Evolutionary conservation across 257 asterid genomes (phyloP).

Genomic region (Nicotiana benthamiana): DNA sequence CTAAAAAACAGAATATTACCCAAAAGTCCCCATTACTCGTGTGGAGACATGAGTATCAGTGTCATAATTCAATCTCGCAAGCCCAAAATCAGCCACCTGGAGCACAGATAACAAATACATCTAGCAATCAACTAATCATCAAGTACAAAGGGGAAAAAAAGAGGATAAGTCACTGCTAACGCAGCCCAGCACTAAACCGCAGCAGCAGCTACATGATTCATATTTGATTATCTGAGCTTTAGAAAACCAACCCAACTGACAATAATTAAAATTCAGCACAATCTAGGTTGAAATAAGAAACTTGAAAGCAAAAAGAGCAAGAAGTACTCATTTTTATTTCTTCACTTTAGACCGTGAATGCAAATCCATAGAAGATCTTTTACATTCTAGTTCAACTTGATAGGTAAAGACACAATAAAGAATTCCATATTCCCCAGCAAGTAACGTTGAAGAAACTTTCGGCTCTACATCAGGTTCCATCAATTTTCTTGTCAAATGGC

Average conservation of each 20-base stretch:
- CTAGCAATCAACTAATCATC: background rate
- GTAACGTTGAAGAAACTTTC: background rate
- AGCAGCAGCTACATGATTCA: background rate
- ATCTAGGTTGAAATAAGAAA: background rate
- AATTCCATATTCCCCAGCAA: background rate
- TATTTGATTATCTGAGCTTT: background rate
- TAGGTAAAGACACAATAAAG: background rate
- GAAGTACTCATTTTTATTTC: background rate
- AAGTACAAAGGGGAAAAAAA: background rate
- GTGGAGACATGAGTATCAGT: conserved; percentile 89
- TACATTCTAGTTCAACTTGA: background rate
- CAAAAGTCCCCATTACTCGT: conserved; percentile 94
- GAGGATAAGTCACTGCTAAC: background rate
- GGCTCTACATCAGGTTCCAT: background rate
- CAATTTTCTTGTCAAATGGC: background rate
- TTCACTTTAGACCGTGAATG: background rate
- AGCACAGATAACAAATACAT: conserved; percentile 6
- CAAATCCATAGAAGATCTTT: background rate
- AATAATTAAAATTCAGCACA: background rate
- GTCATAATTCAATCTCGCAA: conserved; percentile 75
- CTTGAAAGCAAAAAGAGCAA: background rate
- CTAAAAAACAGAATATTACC: conserved; percentile 36
- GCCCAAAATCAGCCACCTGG: conserved; percentile 97
- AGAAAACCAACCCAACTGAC: background rate
- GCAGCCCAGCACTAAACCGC: background rate